These are phyloP conservation scores for Seiridium unicorne DNA, from an alignment of 2,329 filamentous ascomycete species.

Conservation along the genomic window DNA sequence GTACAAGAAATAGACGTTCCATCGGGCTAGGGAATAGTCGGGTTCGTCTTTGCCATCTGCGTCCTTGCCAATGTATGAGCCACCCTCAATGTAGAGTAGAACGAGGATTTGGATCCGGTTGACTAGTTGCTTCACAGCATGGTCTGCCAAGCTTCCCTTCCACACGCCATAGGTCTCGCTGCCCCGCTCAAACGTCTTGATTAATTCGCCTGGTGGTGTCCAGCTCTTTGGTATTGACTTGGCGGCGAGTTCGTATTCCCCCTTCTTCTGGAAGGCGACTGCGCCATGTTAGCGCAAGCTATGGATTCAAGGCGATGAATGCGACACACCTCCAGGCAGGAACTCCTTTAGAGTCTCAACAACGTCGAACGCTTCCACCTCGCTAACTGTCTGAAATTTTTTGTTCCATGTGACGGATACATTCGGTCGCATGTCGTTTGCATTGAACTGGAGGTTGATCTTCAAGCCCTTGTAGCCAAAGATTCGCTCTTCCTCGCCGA, in stretches of 20 bases:
- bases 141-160: conserved; percentile 72
- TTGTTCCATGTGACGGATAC: conserved; percentile 69
- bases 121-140: conserved; percentile 67
- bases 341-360: conserved; percentile 61
- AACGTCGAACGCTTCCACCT: conserved; percentile 69
- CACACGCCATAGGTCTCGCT: conserved; percentile 76
- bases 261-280: conserved; percentile 66
- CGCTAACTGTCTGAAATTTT: conserved; percentile 68
- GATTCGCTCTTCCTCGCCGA: conserved; percentile 88
- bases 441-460: conserved; percentile 68
- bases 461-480: conserved; percentile 84
- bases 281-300: conserved; percentile 13
- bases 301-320: not conserved
- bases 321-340: conserved; percentile 61
- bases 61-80: conserved; percentile 64
- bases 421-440: conserved; percentile 74
- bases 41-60: conserved; percentile 56
- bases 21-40: conserved; percentile 73
- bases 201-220: conserved; percentile 73
- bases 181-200: conserved; percentile 62
- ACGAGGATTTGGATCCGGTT: conserved; percentile 81
- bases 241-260: conserved; percentile 62
- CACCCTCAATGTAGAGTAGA: conserved; percentile 89
- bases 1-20: conserved; percentile 89
- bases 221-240: conserved; percentile 42